A percentile compares a stretch with the other conserved stretches of the same genome.
Conservation (phyloP, 2,329 filamentous ascomycete species). For the Periconia sp. region DNA sequence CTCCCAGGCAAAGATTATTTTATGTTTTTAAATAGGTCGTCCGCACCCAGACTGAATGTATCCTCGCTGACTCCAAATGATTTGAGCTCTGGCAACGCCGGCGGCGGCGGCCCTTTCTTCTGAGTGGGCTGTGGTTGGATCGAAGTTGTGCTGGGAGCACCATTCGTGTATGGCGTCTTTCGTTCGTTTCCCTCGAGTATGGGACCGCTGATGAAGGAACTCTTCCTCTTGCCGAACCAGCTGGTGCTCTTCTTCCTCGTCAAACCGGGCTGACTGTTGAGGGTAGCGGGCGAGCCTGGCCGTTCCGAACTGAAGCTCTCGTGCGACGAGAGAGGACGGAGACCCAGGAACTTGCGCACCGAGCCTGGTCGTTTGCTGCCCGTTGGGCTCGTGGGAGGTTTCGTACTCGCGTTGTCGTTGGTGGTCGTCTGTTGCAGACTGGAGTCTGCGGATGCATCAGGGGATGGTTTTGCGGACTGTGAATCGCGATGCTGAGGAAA, state of each 20-base stretch:
- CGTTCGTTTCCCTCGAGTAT: slow-evolving; percentile 38
- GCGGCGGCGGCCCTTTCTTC: slow-evolving; percentile 43
- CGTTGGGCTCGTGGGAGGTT: slow-evolving; percentile 36
- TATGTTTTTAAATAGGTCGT: slow-evolving; percentile 47
- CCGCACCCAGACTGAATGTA: slow-evolving; percentile 33
- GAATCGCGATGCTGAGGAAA: slow-evolving; percentile 24
- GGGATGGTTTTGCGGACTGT: slow-evolving; percentile 19
- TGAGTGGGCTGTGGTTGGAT: slow-evolving; percentile 1
- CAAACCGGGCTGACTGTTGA: slow-evolving; percentile 36
- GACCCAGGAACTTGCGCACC: slow-evolving; percentile 45
- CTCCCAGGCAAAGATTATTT: slow-evolving; percentile 19
- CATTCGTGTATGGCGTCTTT: slow-evolving; percentile 20
- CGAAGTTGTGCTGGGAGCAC: slow-evolving; percentile 10
- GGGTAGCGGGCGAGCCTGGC: slow-evolving; percentile 39
- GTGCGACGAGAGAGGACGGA: slow-evolving; percentile 40
- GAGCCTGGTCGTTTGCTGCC: slow-evolving; percentile 37
- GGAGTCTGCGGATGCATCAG: slow-evolving; percentile 16
- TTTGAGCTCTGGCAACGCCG: slow-evolving; percentile 42
- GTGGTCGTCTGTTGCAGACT: slow-evolving; percentile 24
- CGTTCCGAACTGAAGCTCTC: slow-evolving; percentile 41
- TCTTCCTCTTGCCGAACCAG: slow-evolving; percentile 46
- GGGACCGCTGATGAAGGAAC: slow-evolving; percentile 33
- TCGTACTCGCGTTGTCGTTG: slow-evolving; percentile 31
- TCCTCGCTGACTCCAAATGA: slow-evolving; percentile 40
- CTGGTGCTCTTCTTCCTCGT: slow-evolving; percentile 42